Percentiles rank a stretch among this genome's conserved stretches.
Evolutionary conservation across 768 basidiomycete genomes (phyloP).

Genomic region (Kwoniella mangroviensis): DNA sequence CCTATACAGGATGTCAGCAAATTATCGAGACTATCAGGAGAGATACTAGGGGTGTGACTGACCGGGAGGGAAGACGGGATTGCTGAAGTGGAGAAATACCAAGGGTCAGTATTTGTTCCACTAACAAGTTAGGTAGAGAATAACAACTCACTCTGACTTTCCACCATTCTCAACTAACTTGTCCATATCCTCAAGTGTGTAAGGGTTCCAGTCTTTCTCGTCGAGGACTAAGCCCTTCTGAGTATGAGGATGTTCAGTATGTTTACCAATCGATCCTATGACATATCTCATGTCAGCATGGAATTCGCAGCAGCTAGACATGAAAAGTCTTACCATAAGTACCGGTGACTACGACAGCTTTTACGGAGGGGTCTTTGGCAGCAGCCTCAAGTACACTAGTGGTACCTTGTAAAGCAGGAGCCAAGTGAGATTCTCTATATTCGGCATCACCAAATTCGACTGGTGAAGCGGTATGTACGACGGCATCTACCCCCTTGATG

Average conservation of each 20-base stretch:
- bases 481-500: conserved; percentile 39
- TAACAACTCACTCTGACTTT: background rate
- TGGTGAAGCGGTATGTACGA: conserved; percentile 39
- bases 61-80: too few relatives aligned
- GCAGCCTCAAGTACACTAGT: conserved; percentile 41
- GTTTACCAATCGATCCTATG: conserved; percentile 34
- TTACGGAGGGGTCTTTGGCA: conserved; percentile 38
- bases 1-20: background rate
- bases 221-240: conserved; percentile 37
- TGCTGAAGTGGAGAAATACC: too few relatives aligned
- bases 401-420: conserved; percentile 44
- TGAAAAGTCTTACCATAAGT: conserved; percentile 27
- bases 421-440: conserved; percentile 34
- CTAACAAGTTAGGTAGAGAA: too few relatives aligned
- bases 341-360: conserved; percentile 28
- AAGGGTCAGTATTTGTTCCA: too few relatives aligned
- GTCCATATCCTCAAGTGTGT: conserved; percentile 41
- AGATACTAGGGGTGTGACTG: too few relatives aligned
- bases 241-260: conserved; percentile 20
- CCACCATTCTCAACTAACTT: conserved; percentile 23
- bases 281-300: background rate
- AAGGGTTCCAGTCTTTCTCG: conserved; percentile 50
- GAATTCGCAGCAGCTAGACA: too few relatives aligned
- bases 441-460: conserved; percentile 37
- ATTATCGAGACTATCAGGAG: background rate